Base-by-base conservation (phyloP, 352 stramenopile genomes). In the Plasmopara muralis region DNA sequence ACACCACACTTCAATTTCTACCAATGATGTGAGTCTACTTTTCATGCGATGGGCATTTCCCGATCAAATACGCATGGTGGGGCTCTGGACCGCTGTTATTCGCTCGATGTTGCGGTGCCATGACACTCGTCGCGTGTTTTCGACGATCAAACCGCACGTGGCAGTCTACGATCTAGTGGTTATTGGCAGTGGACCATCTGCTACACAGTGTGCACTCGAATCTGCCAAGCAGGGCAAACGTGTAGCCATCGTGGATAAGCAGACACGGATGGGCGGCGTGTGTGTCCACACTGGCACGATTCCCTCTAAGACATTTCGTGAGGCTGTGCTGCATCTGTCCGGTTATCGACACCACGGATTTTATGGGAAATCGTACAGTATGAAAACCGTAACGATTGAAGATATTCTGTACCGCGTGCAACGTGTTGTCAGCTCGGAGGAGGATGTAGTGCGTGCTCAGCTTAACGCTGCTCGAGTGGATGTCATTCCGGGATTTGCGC, bases 341-440 rank as follows among this genome's bases (percentile, higher is more conserved):
- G 87, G 84, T n/a, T 95, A 89, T 62, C 74, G 86, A 33, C 87
- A 96, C 65, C 83, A 93, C 49, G 82, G 85, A 8, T 92, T 92
- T 53, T 92, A 92, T 50, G 82, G 82, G 57, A 89, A 90, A 63
- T 89, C 77, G 50, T 89, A 89, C 68, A 83, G 77, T 46, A 81
- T 85, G 60, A 87, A 89, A 59, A 84, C 69, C 2, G 71, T 90
- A n/a, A 89, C 77, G 30, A 87, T 92, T 47, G 77, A 87, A 43
- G 82, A 92, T 60, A 90, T 92, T 56, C 34, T 92, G 37, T 76
- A 85, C 55, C 82, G 82, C 45, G 82, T 92, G 44, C 80, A 90
- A 58, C 74, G 73, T 40, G 83, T 93, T 34, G 77, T 89, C 43
- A 66, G 66, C 53, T 85, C 76, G 10, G 79, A 90, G 43, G 75